These are phyloP conservation scores for Galeopsis tetrahit DNA, from an alignment of 257 asterid species.

Conservation along the genomic window DNA sequence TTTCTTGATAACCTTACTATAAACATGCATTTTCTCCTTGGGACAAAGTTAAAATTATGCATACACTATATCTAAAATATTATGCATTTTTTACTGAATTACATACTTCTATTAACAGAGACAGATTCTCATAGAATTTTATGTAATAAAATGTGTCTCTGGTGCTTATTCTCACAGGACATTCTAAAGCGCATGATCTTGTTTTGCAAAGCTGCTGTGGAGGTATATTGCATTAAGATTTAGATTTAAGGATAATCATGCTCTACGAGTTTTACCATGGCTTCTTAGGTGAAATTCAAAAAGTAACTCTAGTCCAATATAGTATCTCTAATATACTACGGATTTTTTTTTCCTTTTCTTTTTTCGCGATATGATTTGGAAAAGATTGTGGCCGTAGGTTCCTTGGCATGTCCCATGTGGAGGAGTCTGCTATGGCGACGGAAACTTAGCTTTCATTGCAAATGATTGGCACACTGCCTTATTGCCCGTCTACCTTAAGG, in stretches of 20 bases:
- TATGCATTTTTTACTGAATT: conserved; percentile 6
- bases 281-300: neutral
- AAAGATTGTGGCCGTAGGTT: conserved; percentile 53
- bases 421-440: conserved; percentile 97
- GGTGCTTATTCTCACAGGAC: conserved; percentile 64
- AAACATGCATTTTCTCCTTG: neutral
- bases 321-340: neutral
- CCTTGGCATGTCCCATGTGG: conserved; percentile 99
- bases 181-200: conserved; percentile 89
- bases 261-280: neutral
- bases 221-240: conserved; percentile 58
- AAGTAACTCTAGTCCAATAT: neutral
- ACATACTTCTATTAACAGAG: neutral
- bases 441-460: conserved; percentile 89
- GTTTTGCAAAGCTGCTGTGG: conserved; percentile 95
- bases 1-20: conserved; percentile 9
- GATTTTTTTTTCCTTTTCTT: neutral
- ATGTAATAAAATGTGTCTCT: conserved; percentile 6
- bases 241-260: conserved; percentile 3
- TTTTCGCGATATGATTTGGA: conserved; percentile 23
- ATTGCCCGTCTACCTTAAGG: conserved; percentile 92
- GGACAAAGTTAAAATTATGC: neutral
- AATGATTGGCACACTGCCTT: conserved; percentile 99
- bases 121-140: neutral
- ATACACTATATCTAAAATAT: neutral